Percentiles rank a stretch among this genome's conserved stretches.
Evolutionary conservation across 2,329 filamentous ascomycete species (phyloP).

Genomic region (Dactylella cylindrospora): DNA sequence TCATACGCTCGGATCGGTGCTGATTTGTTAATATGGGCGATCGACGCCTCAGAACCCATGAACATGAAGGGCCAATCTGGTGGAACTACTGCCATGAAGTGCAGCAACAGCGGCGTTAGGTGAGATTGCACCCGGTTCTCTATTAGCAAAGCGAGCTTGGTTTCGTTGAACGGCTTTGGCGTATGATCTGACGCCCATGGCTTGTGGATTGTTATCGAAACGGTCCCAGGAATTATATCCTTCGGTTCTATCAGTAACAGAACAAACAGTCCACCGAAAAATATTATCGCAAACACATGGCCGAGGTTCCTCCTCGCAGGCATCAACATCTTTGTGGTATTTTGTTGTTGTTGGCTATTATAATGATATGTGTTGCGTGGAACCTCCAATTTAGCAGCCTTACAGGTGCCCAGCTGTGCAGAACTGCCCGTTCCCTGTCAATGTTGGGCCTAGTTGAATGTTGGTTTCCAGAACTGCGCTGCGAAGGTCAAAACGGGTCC

Average conservation of each 20-base stretch:
- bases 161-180: constrained; percentile 35
- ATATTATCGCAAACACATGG: constrained; percentile 13
- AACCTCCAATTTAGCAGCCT: no score
- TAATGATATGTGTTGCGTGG: no score
- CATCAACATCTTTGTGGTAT: constrained; percentile 10
- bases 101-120: constrained; percentile 56
- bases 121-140: constrained; percentile 56
- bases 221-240: constrained; percentile 11
- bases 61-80: constrained; percentile 63
- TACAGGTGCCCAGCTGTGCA: no score
- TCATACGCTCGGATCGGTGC: constrained; percentile 43
- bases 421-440: no score
- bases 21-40: constrained; percentile 52
- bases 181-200: constrained; percentile 1
- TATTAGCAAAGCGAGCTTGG: constrained; percentile 60
- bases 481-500: no score
- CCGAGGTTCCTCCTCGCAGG: constrained; percentile 12
- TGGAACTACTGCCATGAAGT: constrained; percentile 61
- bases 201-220: constrained; percentile 14
- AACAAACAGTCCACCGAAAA: constrained; percentile 14
- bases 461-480: no score
- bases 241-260: constrained; percentile 10
- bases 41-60: constrained; percentile 58
- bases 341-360: no score
- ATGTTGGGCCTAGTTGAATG: no score